Evolutionary conservation across 2,329 filamentous ascomycete genomes (phyloP).

Genomic region (Atkinsonella hypoxylon): DNA sequence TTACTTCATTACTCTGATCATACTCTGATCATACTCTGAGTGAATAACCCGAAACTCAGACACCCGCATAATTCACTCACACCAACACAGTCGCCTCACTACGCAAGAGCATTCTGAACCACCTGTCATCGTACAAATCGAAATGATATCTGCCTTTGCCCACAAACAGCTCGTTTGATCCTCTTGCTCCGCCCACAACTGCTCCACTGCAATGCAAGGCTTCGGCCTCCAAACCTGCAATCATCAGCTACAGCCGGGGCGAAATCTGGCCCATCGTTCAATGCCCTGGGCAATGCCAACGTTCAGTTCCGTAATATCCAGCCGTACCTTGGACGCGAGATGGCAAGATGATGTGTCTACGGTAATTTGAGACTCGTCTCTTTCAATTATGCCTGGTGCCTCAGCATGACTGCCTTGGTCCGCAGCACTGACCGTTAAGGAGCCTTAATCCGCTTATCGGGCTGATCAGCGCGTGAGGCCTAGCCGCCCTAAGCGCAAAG

Average conservation of each 20-base stretch:
- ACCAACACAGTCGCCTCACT: neutral
- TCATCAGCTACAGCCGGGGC: neutral
- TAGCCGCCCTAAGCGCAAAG: slow-evolving; percentile 22
- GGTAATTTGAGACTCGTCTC: neutral
- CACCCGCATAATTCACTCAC: neutral
- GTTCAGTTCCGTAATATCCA: neutral
- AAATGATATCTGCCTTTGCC: neutral
- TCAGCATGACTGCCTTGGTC: too few relatives aligned
- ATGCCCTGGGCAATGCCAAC: neutral
- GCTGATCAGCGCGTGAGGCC: slow-evolving; percentile 20
- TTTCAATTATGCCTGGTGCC: neutral
- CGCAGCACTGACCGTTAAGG: slow-evolving; percentile 17
- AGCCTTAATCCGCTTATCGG: slow-evolving; percentile 26
- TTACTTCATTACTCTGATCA: too few relatives aligned
- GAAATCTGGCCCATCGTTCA: neutral
- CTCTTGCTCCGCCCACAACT: neutral
- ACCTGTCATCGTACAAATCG: neutral
- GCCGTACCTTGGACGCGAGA: neutral
- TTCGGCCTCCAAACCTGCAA: neutral
- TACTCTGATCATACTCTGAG: too few relatives aligned
- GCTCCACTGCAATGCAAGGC: neutral
- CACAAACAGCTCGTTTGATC: neutral
- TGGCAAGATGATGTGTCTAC: neutral
- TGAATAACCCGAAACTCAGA: neutral
- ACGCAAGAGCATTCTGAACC: neutral